Percentiles rank a stretch among this genome's conserved stretches.
Conservation (phyloP, 495 filamentous ascomycete species). For the Physcia stellaris region DNA sequence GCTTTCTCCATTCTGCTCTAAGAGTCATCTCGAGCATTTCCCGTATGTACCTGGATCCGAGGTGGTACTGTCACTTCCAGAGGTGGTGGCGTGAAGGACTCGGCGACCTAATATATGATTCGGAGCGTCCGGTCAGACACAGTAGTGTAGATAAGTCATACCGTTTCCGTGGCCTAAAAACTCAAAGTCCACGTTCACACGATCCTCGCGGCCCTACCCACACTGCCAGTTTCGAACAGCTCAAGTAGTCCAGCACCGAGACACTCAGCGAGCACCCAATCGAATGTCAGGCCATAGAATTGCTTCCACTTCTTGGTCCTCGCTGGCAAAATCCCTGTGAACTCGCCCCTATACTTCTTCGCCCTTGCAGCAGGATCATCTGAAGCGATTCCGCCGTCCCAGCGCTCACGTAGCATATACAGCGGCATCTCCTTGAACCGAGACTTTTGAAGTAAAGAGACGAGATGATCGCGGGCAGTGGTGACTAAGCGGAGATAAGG, state of each 20-base stretch:
- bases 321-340: constrained; percentile 54
- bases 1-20: too few relatives aligned
- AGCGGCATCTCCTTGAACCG: constrained; percentile 52
- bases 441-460: constrained; percentile 50
- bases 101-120: too few relatives aligned
- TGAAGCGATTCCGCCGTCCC: constrained; percentile 61
- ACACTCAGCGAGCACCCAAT: constrained; percentile 67
- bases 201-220: constrained; percentile 56
- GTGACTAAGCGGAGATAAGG: constrained; percentile 59
- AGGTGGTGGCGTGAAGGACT: too few relatives aligned
- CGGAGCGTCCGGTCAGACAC: too few relatives aligned
- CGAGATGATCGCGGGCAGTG: constrained; percentile 50
- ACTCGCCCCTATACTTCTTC: constrained; percentile 55
- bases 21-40: too few relatives aligned
- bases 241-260: constrained; percentile 70
- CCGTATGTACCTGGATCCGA: too few relatives aligned
- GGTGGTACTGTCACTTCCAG: too few relatives aligned
- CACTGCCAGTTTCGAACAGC: constrained; percentile 71
- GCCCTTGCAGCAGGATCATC: constrained; percentile 41
- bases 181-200: constrained; percentile 19
- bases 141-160: too few relatives aligned
- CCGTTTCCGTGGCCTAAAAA: too few relatives aligned
- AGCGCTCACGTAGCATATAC: constrained; percentile 54
- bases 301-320: constrained; percentile 70
- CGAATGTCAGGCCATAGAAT: constrained; percentile 61